phyloP scores from a whole-genome alignment of 1,284 basidiomycete species.

The Cryptococcus sp. region DNA sequence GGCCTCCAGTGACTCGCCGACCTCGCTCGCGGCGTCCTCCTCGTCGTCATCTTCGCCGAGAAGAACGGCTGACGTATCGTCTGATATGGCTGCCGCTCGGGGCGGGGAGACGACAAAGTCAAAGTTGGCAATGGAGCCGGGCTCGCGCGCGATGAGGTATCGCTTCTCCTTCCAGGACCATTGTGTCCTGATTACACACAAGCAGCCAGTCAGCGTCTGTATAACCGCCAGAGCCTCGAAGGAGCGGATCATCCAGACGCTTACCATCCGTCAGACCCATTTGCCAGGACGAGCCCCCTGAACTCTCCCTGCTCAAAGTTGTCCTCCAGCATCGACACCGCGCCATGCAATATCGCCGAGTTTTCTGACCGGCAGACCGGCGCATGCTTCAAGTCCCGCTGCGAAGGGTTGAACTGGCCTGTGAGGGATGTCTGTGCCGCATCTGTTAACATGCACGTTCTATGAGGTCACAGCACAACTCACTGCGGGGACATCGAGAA shows the following conservation, averaged over 20 bases:
- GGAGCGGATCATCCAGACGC: constrained; percentile 1
- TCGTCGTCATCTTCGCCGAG: constrained; percentile 1
- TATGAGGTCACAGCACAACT: constrained; percentile 1
- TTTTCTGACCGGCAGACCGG: constrained; percentile 41
- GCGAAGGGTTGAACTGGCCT: constrained; percentile 15
- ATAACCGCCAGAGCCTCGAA: not conserved
- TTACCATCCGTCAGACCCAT: constrained; percentile 30
- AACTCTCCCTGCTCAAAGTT: constrained; percentile 15
- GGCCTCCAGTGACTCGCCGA: not conserved
- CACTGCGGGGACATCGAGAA: constrained; percentile 23
- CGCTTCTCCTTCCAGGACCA: constrained; percentile 44
- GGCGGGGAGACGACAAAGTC: constrained; percentile 29
- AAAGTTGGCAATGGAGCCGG: constrained; percentile 33
- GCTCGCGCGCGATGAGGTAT: constrained; percentile 34
- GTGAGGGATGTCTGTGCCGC: constrained; percentile 8
- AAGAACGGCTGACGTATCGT: constrained; percentile 8
- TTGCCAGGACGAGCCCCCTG: constrained; percentile 17
- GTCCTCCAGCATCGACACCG: constrained; percentile 16
- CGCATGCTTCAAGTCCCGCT: constrained; percentile 7
- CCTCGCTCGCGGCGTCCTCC: not conserved
- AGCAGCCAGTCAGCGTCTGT: not conserved
- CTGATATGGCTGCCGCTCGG: not conserved
- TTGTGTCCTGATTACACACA: constrained; percentile 12
- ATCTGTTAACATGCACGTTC: not conserved
- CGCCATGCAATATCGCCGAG: constrained; percentile 25